phyloP scores from a whole-genome alignment of 169 alveolate species.

The Blepharisma undulans region DNA sequence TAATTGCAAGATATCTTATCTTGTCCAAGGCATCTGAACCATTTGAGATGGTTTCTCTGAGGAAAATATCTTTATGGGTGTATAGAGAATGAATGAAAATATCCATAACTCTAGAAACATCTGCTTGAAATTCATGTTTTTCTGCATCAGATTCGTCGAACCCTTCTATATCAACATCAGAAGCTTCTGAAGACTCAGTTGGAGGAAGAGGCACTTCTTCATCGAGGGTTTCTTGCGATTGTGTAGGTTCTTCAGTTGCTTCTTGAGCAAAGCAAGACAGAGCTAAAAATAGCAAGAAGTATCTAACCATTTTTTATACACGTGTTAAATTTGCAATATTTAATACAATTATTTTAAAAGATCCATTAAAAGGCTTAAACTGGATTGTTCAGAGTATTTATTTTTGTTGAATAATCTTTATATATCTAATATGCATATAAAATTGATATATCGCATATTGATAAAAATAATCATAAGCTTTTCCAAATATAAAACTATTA shows the following conservation, averaged over 20 bases:
- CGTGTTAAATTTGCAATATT: not conserved
- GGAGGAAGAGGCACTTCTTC: not conserved
- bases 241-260: not conserved
- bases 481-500: not conserved
- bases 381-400: not conserved
- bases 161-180: not conserved
- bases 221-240: not conserved
- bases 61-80: conserved; percentile 97
- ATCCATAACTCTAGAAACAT: conserved; percentile 98
- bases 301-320: not conserved
- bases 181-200: not conserved
- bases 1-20: conserved; percentile 83
- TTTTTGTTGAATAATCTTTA: not conserved
- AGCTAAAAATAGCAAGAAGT: not conserved
- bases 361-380: not conserved
- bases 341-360: not conserved
- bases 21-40: conserved; percentile 99
- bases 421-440: not conserved
- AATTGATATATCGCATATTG: no score
- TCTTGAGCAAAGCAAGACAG: not conserved
- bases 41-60: conserved; percentile 98
- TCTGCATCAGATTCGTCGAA: conserved; percentile 43
- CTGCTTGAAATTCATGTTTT: conserved; percentile 95
- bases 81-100: conserved; percentile 98
- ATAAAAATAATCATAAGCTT: not conserved